Evolutionary conservation across 225 moss, liverwort and hornwort genomes (phyloP).

Genomic region (Pseudoscleropodium purum): DNA sequence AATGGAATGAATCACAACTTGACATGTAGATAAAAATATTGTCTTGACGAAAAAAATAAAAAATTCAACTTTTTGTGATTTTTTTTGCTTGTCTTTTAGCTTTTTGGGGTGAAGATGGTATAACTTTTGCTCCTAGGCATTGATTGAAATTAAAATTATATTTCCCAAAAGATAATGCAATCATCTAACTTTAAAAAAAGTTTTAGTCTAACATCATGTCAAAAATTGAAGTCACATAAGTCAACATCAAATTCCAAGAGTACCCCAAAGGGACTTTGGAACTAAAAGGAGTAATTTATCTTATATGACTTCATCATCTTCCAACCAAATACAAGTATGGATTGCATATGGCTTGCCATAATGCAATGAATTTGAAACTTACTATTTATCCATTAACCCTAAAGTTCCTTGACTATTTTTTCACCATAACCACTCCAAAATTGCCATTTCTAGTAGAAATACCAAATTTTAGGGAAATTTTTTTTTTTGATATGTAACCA

Average conservation of each 20-base stretch:
- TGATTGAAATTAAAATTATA: background rate
- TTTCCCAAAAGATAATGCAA: fast-evolving
- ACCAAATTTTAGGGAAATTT: no score
- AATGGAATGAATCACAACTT: background rate
- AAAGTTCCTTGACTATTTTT: no score
- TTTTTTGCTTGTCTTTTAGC: background rate
- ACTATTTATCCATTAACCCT: background rate
- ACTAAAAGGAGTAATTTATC: background rate
- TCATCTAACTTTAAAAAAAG: background rate
- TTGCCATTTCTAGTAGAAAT: no score
- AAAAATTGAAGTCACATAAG: background rate
- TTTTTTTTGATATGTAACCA: no score
- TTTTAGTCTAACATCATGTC: background rate
- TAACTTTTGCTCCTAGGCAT: background rate
- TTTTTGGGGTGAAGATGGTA: background rate
- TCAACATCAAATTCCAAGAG: background rate
- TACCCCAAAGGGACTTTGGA: fast-evolving
- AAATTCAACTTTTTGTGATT: background rate
- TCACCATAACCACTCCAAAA: no score
- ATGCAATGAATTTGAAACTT: background rate
- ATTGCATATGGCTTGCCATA: background rate
- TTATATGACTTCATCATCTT: background rate
- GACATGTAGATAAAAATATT: background rate
- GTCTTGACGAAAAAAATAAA: background rate
- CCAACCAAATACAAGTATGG: background rate